Percentiles rank a stretch among this genome's conserved stretches.
These are phyloP conservation scores for Citrus hindsii DNA, from an alignment of 345 rosid species.

Conservation along the genomic window DNA sequence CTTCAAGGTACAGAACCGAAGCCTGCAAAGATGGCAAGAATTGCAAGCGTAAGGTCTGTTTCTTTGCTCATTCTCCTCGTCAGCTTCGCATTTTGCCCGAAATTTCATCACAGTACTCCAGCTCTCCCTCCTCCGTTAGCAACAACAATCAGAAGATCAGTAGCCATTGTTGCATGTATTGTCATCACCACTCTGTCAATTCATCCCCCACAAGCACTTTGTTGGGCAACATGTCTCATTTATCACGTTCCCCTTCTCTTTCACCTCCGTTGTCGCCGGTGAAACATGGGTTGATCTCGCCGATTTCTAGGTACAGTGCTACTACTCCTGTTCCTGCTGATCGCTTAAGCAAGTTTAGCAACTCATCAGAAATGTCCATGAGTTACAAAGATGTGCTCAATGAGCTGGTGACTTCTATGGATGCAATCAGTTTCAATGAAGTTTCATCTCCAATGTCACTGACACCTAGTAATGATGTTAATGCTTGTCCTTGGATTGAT, in stretches of 20 bases:
- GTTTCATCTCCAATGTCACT: conserved; percentile 25
- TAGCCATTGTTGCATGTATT: conserved; percentile 50
- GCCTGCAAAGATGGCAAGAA: conserved; percentile 72
- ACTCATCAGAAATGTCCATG: conserved; percentile 12
- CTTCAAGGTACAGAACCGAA: conserved; percentile 61
- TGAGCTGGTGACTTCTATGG: conserved; percentile 59
- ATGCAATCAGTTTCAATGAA: conserved; percentile 45
- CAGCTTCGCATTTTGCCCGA: conserved; percentile 59
- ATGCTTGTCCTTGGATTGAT: conserved; percentile 45
- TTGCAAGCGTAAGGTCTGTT: conserved; percentile 67
- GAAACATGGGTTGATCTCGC: conserved; percentile 32
- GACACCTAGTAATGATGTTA: too few relatives aligned
- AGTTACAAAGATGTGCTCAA: conserved; percentile 50
- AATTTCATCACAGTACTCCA: conserved; percentile 7
- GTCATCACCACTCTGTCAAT: conserved; percentile 35
- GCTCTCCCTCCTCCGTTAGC: too few relatives aligned
- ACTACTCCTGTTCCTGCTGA: conserved; percentile 1
- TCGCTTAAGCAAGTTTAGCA: conserved; percentile 31
- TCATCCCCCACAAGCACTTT: conserved; percentile 83
- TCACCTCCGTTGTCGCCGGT: conserved; percentile 83
- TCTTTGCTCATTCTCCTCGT: conserved; percentile 67
- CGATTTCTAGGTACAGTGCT: conserved; percentile 23
- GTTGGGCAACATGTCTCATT: conserved; percentile 42
- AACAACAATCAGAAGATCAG: too few relatives aligned
- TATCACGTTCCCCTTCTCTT: conserved; percentile 55